phyloP scores from a whole-genome alignment of 306 rosid genomes.

The Cicer yamashitae region DNA sequence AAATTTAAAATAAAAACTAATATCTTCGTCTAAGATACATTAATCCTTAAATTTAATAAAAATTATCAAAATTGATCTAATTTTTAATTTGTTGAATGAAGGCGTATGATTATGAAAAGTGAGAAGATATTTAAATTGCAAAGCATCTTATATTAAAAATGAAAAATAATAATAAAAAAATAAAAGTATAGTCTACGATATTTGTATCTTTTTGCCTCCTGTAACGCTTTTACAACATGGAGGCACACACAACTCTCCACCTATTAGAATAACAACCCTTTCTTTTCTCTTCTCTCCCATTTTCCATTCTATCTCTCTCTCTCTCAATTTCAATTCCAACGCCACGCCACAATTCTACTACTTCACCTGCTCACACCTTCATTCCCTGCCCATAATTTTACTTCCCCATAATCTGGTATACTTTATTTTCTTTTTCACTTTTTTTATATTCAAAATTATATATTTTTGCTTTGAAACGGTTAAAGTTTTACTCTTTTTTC shows the following conservation, averaged over 20 bases:
- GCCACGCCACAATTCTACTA: slow-evolving; percentile 23
- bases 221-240: slow-evolving; percentile 46
- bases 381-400: not conserved
- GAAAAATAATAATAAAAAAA: not conserved
- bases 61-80: no score
- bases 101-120: no score
- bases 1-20: no score
- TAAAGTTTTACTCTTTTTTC: slow-evolving; percentile 38
- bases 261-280: slow-evolving; percentile 44
- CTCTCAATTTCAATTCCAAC: slow-evolving; percentile 24
- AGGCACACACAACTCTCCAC: slow-evolving; percentile 49
- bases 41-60: no score
- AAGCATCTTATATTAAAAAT: not conserved
- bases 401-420: slow-evolving; percentile 26
- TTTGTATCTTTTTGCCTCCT: slow-evolving; percentile 3
- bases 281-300: not conserved
- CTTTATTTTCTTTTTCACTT: not conserved
- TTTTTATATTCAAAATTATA: not conserved
- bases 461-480: slow-evolving; percentile 6
- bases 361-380: not conserved
- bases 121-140: no score
- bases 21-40: no score
- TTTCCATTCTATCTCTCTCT: not conserved
- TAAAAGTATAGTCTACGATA: slow-evolving; percentile 33
- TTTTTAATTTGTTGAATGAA: no score